Conservation (phyloP, 768 basidiomycete genomes). For the Roridomyces roridus region DNA sequence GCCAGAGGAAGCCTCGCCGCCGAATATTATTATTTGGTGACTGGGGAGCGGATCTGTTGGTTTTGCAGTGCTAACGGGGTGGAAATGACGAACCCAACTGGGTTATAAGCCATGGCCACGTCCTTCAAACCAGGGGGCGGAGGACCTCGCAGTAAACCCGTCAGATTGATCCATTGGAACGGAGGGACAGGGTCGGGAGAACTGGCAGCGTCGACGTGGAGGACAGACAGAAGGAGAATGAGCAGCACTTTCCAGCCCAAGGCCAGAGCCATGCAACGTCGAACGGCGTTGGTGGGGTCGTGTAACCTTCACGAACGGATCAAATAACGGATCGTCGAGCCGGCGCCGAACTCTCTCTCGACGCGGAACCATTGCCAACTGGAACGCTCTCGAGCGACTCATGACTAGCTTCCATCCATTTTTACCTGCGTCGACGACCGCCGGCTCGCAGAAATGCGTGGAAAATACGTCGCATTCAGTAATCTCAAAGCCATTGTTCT, state of each 20-base stretch:
- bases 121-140: slow-evolving; percentile 71
- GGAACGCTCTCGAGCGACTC: no score
- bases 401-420: no score
- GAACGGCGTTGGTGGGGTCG: background rate
- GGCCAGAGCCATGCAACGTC: background rate
- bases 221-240: slow-evolving; percentile 27
- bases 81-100: slow-evolving; percentile 42
- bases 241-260: slow-evolving; percentile 6
- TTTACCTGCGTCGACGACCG: no score
- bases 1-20: slow-evolving; percentile 73
- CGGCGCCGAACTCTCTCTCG: no score
- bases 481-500: no score
- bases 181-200: slow-evolving; percentile 64
- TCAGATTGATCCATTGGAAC: slow-evolving; percentile 80
- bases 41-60: no score
- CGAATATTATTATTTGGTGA: slow-evolving; percentile 73
- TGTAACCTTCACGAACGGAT: background rate
- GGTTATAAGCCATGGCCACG: slow-evolving; percentile 71
- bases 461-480: no score
- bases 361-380: no score
- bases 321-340: no score
- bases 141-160: slow-evolving; percentile 57
- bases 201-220: slow-evolving; percentile 44
- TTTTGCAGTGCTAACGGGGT: no score
- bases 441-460: no score